phyloP scores from a whole-genome alignment of 2,329 filamentous ascomycete genomes.

The Aspergillus jensenii region DNA sequence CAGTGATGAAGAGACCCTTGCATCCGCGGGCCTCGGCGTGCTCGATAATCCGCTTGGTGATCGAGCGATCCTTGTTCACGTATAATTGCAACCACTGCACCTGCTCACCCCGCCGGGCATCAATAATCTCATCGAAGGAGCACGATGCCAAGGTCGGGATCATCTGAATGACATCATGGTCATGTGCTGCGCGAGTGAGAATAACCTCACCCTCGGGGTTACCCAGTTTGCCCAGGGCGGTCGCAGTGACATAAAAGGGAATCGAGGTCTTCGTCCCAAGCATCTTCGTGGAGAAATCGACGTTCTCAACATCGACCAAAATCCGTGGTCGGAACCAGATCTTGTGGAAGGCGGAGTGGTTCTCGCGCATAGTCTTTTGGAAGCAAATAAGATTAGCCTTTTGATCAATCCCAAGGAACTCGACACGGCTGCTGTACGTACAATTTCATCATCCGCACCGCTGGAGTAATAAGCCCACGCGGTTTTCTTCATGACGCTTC shows the following conservation, averaged over 20 bases:
- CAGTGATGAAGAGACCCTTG: constrained; percentile 96
- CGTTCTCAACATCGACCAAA: constrained; percentile 82
- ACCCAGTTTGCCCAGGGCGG: constrained; percentile 91
- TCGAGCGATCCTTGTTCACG: constrained; percentile 90
- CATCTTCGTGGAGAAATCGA: constrained; percentile 91
- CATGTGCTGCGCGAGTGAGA: constrained; percentile 77
- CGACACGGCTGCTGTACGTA: constrained; percentile 33
- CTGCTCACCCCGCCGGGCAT: constrained; percentile 75
- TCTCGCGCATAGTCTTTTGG: constrained; percentile 82
- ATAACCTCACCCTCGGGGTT: constrained; percentile 92
- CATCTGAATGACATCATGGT: constrained; percentile 95
- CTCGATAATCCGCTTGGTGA: constrained; percentile 86
- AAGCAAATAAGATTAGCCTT: neutral
- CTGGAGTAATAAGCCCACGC: constrained; percentile 98
- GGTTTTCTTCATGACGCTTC: constrained; percentile 87
- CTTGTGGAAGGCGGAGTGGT: constrained; percentile 93
- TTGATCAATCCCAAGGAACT: neutral
- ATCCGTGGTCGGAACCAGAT: constrained; percentile 94
- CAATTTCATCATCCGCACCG: constrained; percentile 85
- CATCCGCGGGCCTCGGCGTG: constrained; percentile 91
- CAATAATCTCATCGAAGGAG: constrained; percentile 95
- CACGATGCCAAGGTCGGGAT: constrained; percentile 96
- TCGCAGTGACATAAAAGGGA: constrained; percentile 95
- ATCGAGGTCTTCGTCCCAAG: constrained; percentile 80
- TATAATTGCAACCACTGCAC: constrained; percentile 97